Base-by-base conservation (phyloP, 177 flowering plant genomes). In the Vitis hybrid region DNA sequence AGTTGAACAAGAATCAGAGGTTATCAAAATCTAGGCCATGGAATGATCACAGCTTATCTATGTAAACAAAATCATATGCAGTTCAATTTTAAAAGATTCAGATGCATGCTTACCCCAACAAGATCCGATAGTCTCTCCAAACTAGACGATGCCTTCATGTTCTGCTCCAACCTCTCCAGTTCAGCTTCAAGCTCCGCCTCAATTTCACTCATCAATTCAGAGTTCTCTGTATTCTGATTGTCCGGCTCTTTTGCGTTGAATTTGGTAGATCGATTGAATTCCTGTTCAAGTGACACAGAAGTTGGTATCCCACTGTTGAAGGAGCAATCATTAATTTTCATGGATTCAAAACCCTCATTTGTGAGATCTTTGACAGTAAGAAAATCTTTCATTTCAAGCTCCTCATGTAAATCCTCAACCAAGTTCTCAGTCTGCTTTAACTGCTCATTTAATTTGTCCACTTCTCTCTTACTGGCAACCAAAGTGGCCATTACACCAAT, bases 161-260 rank as follows among this genome's bases (percentile, higher is more conserved):
- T 89, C 31, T 88, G 69, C 66, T 84, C 94, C 82, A 91, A 67
- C 73, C 85, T 83, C 75, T 89, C 90, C 62, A 91, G 79, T 73
- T 91, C 97, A 69, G 90, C 94, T 85, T 86, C 89, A 73, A 91
- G 92, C 80, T 91, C 97, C 11, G 90, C 97, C 81, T 88, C 97
- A 75, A 89, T 89, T 78, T 87, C 77, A 67, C 85, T 88, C 81
- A 82, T 81, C 12, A 75, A 71, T 59, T 82, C 85, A 20, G 78
- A 72, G 13, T 77, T 77, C 57, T 71, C 76, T 52, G 70, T 64
- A 11, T 77, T 77, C 66, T 75, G 74, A 65, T 55, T 55, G 33
- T 67, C 58, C 7, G 33, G 53, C 38, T 76, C 77, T 72, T 73
- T 24, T 51, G 20, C 62, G 65, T 44, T 69, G 57, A 10, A 50